These are phyloP conservation scores for Pyricularia sp. DNA, from an alignment of 2,329 filamentous ascomycete genomes.

Conservation along the genomic window DNA sequence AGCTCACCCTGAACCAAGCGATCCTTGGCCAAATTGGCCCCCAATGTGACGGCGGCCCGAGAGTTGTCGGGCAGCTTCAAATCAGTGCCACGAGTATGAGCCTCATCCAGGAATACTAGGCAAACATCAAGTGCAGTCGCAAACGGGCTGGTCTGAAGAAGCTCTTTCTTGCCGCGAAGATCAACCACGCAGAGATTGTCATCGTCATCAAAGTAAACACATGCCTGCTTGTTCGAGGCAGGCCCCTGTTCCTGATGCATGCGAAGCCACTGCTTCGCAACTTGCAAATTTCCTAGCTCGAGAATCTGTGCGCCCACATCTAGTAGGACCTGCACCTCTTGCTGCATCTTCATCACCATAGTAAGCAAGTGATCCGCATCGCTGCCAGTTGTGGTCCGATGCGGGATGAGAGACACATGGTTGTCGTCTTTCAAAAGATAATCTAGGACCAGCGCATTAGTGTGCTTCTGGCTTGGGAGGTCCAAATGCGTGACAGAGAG, in stretches of 20 bases:
- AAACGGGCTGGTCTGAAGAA: constrained; percentile 50
- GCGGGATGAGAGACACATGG: constrained; percentile 35
- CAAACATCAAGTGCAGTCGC: constrained; percentile 45
- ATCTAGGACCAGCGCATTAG: constrained; percentile 56
- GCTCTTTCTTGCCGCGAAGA: constrained; percentile 31
- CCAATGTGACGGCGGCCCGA: constrained; percentile 59
- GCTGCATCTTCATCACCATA: constrained; percentile 26
- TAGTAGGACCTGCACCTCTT: constrained; percentile 47
- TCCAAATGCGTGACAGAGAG: constrained; percentile 46
- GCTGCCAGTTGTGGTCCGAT: constrained; percentile 15
- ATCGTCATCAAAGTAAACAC: constrained; percentile 47
- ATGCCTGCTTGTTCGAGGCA: constrained; percentile 25
- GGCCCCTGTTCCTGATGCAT: constrained; percentile 9
- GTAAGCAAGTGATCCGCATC: constrained; percentile 34
- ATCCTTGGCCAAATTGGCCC: constrained; percentile 58
- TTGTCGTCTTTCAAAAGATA: constrained; percentile 37
- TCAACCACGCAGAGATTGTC: constrained; percentile 48
- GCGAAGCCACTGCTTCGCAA: constrained; percentile 45
- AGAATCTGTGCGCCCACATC: constrained; percentile 65
- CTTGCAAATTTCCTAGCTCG: constrained; percentile 46
- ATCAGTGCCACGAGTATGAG: constrained; percentile 62
- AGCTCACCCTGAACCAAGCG: constrained; percentile 52
- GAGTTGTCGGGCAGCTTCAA: constrained; percentile 49
- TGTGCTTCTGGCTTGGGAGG: constrained; percentile 44
- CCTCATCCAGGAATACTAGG: constrained; percentile 60